These are phyloP conservation scores for Acanthamoeba quina DNA, from an alignment of 208 protist genomes.

Conservation along the genomic window DNA sequence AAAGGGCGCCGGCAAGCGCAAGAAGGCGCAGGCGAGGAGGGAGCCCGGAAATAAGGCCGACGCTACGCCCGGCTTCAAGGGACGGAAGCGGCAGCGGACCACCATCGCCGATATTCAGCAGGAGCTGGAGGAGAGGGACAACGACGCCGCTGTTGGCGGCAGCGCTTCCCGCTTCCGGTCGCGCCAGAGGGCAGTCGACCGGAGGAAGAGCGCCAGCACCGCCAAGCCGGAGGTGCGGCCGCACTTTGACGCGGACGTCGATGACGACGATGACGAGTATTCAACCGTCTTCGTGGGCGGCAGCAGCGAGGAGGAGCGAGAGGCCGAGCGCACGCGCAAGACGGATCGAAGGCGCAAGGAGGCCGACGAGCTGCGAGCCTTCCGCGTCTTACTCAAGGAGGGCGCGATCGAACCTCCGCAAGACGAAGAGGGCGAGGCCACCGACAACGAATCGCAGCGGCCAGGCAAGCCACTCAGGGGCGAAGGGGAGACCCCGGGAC, in stretches of 20 bases:
- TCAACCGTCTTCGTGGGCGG: conserved; percentile 41
- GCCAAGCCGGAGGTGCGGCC: neutral
- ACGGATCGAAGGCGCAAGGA: neutral
- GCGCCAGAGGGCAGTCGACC: neutral
- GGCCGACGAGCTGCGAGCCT: conserved; percentile 1
- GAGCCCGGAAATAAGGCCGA: neutral
- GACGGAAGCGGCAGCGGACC: neutral
- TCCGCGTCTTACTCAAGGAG: conserved; percentile 17
- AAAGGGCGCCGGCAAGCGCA: neutral
- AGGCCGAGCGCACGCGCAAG: conserved; percentile 4
- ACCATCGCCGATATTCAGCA: neutral
- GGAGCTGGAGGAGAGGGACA: neutral
- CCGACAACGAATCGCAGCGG: neutral
- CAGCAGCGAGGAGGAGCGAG: conserved; percentile 40
- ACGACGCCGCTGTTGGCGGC: neutral
- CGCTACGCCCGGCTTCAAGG: neutral
- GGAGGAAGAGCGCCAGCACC: neutral
- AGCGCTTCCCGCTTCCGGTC: neutral
- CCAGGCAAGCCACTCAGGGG: neutral
- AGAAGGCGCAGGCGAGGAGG: neutral
- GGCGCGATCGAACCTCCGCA: neutral
- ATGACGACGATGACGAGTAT: conserved; percentile 17
- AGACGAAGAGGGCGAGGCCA: neutral
- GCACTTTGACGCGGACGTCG: neutral
- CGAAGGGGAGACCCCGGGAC: neutral